Evolutionary conservation across 352 stramenopile genomes (phyloP).

Genomic region (Stramenopiles sp.): DNA sequence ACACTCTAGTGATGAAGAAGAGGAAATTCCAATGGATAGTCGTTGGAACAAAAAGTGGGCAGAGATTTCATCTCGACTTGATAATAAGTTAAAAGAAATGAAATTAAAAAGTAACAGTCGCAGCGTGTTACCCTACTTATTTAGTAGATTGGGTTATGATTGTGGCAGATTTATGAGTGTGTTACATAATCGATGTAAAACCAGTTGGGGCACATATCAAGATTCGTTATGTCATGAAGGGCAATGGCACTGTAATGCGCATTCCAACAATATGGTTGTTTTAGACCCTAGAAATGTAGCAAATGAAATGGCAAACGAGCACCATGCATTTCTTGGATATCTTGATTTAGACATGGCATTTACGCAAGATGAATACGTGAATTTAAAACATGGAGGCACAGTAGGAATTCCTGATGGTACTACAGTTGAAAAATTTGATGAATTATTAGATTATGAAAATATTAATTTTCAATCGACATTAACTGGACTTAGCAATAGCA

Average conservation of each 20-base stretch:
- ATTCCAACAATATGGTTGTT: not conserved
- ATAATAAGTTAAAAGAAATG: not conserved
- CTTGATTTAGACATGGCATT: not conserved
- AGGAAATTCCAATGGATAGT: not conserved
- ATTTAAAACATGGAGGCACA: not conserved
- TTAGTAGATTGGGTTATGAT: not conserved
- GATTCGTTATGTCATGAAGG: not conserved
- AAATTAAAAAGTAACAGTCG: not conserved
- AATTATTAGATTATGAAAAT: not conserved
- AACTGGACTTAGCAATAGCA: not conserved
- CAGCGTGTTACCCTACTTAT: not conserved
- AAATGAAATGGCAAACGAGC: not conserved
- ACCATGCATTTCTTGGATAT: not conserved
- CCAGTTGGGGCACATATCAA: not conserved
- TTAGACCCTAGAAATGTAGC: not conserved
- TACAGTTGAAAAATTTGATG: not conserved
- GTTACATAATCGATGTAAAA: not conserved
- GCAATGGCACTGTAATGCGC: not conserved
- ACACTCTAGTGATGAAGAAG: not conserved
- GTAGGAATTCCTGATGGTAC: not conserved
- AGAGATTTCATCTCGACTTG: not conserved
- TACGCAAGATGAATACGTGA: not conserved
- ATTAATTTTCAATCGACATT: not conserved
- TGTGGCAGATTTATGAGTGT: not conserved
- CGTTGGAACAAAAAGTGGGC: not conserved